These are phyloP conservation scores for Fonsecaea pedrosoi DNA, from an alignment of 2,329 filamentous ascomycete genomes.

Conservation along the genomic window DNA sequence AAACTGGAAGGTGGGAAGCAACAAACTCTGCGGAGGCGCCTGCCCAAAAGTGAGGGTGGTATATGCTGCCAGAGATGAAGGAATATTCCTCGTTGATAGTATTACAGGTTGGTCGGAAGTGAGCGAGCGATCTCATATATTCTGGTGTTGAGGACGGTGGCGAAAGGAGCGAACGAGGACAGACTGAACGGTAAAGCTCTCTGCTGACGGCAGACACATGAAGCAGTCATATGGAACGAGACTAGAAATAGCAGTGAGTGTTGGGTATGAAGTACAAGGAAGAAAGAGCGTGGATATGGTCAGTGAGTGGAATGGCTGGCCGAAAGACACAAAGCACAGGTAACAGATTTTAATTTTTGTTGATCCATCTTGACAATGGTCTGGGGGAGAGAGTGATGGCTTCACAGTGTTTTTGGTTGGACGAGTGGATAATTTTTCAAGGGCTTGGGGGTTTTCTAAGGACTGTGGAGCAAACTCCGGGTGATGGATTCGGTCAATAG, in stretches of 20 bases:
- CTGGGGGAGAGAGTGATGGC: neutral
- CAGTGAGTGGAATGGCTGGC: neutral
- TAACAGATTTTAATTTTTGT: conserved; percentile 8
- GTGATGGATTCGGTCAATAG: neutral
- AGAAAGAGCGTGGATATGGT: conserved; percentile 9
- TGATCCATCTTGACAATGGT: conserved; percentile 5
- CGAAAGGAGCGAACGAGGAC: conserved; percentile 9
- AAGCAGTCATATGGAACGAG: conserved; percentile 14
- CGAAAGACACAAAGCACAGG: conserved; percentile 9
- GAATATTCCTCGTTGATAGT: neutral
- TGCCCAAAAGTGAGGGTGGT: conserved; percentile 2
- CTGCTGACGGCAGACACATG: conserved; percentile 9
- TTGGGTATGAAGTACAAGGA: conserved; percentile 1
- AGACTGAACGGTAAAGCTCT: neutral
- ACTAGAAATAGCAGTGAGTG: conserved; percentile 1
- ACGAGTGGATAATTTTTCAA: conserved; percentile 6
- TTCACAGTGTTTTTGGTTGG: conserved; percentile 6
- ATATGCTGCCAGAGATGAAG: neutral
- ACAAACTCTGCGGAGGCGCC: conserved; percentile 4
- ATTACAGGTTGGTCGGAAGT: neutral
- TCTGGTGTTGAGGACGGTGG: conserved; percentile 6
- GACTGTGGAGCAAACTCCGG: neutral
- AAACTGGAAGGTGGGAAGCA: conserved; percentile 1
- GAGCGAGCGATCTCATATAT: neutral
- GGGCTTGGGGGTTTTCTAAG: conserved; percentile 1